Percentiles rank a stretch among this genome's conserved stretches.
Evolutionary conservation across 768 basidiomycete genomes (phyloP).

Genomic region (Brasilioporus rufonigricans): DNA sequence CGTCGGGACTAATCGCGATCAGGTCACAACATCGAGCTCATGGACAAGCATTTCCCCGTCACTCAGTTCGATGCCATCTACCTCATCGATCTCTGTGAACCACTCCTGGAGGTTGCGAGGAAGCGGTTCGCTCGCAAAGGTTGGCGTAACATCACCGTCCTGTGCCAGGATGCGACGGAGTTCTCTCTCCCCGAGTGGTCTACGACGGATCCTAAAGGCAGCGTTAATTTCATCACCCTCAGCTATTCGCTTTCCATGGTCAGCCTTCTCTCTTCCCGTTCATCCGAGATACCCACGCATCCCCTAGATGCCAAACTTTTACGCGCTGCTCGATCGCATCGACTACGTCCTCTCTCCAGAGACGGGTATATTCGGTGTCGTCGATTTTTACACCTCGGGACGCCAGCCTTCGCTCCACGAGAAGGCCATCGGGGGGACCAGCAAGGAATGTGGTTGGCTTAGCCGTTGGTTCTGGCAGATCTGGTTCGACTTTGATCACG

Average conservation of each 20-base stretch:
- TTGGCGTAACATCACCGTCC: slow-evolving; percentile 70
- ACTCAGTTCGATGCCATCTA: slow-evolving; percentile 65
- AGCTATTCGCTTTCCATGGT: slow-evolving; percentile 62
- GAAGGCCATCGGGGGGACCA: slow-evolving; percentile 60
- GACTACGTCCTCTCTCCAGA: slow-evolving; percentile 61
- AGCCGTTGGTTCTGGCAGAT: slow-evolving; percentile 80
- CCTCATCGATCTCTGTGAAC: slow-evolving; percentile 70
- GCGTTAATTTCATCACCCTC: slow-evolving; percentile 51
- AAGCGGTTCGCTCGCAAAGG: slow-evolving; percentile 62
- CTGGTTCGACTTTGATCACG: slow-evolving; percentile 60
- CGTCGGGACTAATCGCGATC: not conserved
- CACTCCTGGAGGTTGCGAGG: slow-evolving; percentile 69
- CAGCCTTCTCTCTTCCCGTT: slow-evolving; percentile 5
- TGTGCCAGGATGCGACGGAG: slow-evolving; percentile 69
- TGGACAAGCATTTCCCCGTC: slow-evolving; percentile 61
- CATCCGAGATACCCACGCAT: not conserved
- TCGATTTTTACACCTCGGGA: slow-evolving; percentile 69
- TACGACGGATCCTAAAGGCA: slow-evolving; percentile 49
- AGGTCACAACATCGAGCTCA: slow-evolving; percentile 66
- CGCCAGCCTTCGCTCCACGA: slow-evolving; percentile 55
- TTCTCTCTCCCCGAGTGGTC: slow-evolving; percentile 64
- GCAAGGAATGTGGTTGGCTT: slow-evolving; percentile 61
- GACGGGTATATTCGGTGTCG: slow-evolving; percentile 61
- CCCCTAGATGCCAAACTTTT: slow-evolving; percentile 57
- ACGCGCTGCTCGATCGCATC: slow-evolving; percentile 64